Percentiles rank a stretch among this genome's conserved stretches.
These are phyloP conservation scores for Edaphochlamys debaryana DNA, from an alignment of 139 green algal species.

Conservation along the genomic window DNA sequence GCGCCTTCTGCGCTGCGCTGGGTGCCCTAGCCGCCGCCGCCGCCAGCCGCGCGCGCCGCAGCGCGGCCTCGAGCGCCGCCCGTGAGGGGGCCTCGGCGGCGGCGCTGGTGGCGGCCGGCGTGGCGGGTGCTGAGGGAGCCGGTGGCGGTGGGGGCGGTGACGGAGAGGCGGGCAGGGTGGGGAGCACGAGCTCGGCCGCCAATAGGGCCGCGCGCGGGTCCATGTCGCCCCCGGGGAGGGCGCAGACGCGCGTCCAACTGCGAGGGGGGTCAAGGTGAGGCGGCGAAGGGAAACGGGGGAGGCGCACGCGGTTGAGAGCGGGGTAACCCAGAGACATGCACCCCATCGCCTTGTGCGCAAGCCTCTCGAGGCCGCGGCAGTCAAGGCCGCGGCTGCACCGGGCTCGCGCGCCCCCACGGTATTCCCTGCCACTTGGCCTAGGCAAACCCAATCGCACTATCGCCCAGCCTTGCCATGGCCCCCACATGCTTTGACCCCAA, in stretches of 20 bases:
- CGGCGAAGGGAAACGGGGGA: background rate
- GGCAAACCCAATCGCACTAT: too few relatives aligned
- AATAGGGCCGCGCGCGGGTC: background rate
- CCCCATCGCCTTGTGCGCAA: background rate
- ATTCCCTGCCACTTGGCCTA: background rate
- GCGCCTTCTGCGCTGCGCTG: background rate
- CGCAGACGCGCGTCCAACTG: slow-evolving; percentile 14
- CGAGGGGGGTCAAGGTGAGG: background rate
- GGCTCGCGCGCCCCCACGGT: too few relatives aligned
- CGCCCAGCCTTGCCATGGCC: too few relatives aligned
- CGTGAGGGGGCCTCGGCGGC: background rate
- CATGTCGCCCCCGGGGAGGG: background rate
- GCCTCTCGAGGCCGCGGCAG: background rate
- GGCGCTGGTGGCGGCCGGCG: background rate
- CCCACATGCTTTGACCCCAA: too few relatives aligned
- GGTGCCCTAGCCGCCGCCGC: background rate
- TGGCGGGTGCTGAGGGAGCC: background rate
- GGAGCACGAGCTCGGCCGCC: background rate
- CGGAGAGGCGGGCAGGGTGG: background rate
- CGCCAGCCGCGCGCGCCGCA: background rate
- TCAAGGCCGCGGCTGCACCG: background rate
- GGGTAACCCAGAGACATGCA: too few relatives aligned
- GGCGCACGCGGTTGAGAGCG: background rate
- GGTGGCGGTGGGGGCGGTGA: background rate
- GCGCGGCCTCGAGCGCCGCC: background rate